Evolutionary conservation across 345 rosid genomes (phyloP).

Genomic region (Pelargonium nanum): DNA sequence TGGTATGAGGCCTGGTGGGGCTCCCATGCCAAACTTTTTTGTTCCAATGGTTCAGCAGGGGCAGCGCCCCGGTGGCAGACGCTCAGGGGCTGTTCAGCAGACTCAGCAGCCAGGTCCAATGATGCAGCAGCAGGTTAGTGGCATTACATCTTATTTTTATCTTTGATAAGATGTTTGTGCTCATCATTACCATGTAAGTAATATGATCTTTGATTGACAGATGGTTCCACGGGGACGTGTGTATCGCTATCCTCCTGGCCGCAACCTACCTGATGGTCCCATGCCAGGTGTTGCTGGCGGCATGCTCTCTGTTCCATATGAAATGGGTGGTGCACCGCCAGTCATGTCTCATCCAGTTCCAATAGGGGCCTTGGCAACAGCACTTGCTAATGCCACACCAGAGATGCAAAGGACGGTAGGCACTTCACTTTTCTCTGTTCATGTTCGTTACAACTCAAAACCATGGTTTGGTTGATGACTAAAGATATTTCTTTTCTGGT

Average conservation of each 20-base stretch:
- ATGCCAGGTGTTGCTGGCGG: conserved; percentile 60
- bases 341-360: conserved; percentile 52
- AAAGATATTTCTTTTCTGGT: not conserved
- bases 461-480: no score
- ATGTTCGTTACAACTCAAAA: not conserved
- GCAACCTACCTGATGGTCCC: conserved; percentile 61
- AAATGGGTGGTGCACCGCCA: conserved; percentile 42
- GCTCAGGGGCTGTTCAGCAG: conserved; percentile 59
- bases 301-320: conserved; percentile 65
- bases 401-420: conserved; percentile 86
- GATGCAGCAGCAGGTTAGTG: conserved; percentile 72
- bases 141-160: not conserved
- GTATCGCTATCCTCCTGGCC: conserved; percentile 68
- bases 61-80: conserved; percentile 75
- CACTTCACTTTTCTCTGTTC: not conserved
- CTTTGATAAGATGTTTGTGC: not conserved
- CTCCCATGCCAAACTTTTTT: conserved; percentile 65
- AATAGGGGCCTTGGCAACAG: conserved; percentile 69
- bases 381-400: conserved; percentile 78
- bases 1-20: conserved; percentile 79
- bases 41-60: conserved; percentile 91
- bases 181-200: not conserved
- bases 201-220: conserved; percentile 18
- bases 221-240: conserved; percentile 77
- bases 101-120: conserved; percentile 66